Evolutionary conservation across 257 asterid genomes (phyloP), one percentile per base, ranked within the genome.

Genomic region (Hygrophila difformis): DNA sequence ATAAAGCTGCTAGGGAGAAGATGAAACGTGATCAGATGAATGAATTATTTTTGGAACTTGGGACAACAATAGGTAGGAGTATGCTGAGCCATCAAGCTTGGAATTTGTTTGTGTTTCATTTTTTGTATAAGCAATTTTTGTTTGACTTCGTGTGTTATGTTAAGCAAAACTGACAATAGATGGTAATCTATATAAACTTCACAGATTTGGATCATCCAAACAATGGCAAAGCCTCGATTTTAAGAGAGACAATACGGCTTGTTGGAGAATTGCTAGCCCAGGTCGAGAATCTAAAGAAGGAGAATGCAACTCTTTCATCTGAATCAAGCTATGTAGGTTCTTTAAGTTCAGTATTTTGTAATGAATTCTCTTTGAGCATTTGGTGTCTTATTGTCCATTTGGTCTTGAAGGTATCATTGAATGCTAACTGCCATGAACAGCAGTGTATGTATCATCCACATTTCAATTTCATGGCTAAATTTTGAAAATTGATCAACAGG

Each of bases 1-100:
- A 74, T 55, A 77, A 81, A 59, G 84, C 93, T 6, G 78, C 65
- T 42, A 71, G 93, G 74, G 93, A 81, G 75, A 81, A 77, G 73
- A 63, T 59, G 64, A 81, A 81, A 42, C 79, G 87, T 1, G 87
- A 75, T 49, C 72, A 57, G 33, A 64, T 81, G 70, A 81, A 81
- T 34, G 79, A 69, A 0, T 57, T 77, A 28, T 81, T 77, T 57
- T n/a, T 53, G 49, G 73, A 81, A 53, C 78, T 81, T 6, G 63
- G 65, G 31, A 66, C 51, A 43, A 67, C 67, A 38, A 63, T 74
- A n/a, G 79, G 93, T 76, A n/a, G n/a, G n/a, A 8, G 31, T 26
- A 69, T 34, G 54, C 39, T 49, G 51, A 38, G 46, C 51, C 22
- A 12, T 39, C 19, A 8, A 8, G 40, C 52, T 43, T 35, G 13